Conservation (phyloP, 83 land plant genomes). For the Diphasiastrum complanatum region DNA sequence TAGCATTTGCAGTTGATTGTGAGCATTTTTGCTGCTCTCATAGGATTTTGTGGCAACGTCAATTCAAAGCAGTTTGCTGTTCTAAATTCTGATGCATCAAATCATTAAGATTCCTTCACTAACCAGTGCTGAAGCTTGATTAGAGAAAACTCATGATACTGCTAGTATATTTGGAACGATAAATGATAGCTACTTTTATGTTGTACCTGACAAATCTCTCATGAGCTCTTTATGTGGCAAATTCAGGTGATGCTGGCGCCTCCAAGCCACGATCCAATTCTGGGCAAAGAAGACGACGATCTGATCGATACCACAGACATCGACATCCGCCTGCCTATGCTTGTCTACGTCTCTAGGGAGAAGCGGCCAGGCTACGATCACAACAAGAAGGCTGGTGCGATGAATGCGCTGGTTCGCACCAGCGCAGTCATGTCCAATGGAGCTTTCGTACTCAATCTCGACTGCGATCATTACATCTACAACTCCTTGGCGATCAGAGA, state of each 20-base stretch:
- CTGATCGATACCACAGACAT: conserved; percentile 52
- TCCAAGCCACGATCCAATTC: conserved; percentile 41
- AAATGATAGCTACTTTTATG: neutral
- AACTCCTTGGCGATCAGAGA: too few relatives aligned
- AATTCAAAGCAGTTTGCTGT: too few relatives aligned
- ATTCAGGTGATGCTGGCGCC: conserved; percentile 63
- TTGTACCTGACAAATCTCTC: neutral
- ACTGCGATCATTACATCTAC: too few relatives aligned
- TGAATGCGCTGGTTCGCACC: neutral
- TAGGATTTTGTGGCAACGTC: too few relatives aligned
- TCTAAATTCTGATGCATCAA: too few relatives aligned
- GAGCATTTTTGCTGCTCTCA: too few relatives aligned
- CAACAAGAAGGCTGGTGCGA: neutral
- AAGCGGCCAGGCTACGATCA: neutral
- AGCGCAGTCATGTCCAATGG: conserved; percentile 1
- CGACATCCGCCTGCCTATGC: conserved; percentile 31
- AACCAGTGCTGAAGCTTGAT: too few relatives aligned
- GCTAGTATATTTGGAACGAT: too few relatives aligned
- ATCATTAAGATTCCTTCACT: too few relatives aligned
- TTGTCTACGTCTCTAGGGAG: neutral
- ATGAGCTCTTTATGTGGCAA: neutral
- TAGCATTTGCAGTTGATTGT: too few relatives aligned
- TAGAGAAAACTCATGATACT: too few relatives aligned
- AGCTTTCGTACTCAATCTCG: neutral
- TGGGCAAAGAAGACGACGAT: conserved; percentile 43